Base-by-base conservation (phyloP, 2,329 filamentous ascomycete species). In the Exophiala sp. region DNA sequence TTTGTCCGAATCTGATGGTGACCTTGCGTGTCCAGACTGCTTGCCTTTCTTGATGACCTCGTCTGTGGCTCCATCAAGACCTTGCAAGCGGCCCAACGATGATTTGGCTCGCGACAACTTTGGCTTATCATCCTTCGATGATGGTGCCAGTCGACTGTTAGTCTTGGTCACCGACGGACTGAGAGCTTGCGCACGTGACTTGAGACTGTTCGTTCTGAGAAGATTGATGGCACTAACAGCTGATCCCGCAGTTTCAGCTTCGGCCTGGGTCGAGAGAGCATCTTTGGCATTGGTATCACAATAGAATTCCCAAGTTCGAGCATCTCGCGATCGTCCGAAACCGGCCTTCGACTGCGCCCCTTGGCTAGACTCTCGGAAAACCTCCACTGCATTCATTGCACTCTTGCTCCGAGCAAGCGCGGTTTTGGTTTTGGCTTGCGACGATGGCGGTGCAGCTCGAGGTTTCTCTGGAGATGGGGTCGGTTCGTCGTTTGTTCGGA, bases 291-390 rank as follows among this genome's bases (percentile, higher is more conserved):
- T 88, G 6, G 86, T 85, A 66, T 95, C 89, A 65, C 89, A 92
- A 73, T 88, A 91, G 53, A 90, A 90, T 66, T 95, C 89, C 92
- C 92, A 96, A 5, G 87, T 88, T 47, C 91, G 85, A 14, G 91
- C 89, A 69, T 96, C 89, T 50, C 89, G 85, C 53, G 91, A 96
- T 52, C 92, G 82, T 50, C 89, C 89, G 52, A 85, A 84, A 33
- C 75, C 73, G 20, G 45, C 40, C 36, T 50, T 52, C 8, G 46
- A 40, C 14, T 44, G 49, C 46, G 47, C 44, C 7, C 44, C 49
- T 34, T 50, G 47, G 9, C 29, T 42, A n/a, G 47, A 36, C n/a
- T 63, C 57, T 14, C 35, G 41, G 36, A 58, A 59, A 18, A 50
- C 35, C 33, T 62, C 58, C 9, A 55, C 24, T 2, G 38, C 47